Evolutionary conservation across 495 filamentous ascomycete species (phyloP).

Genomic region (Aspergillus avenaceus): DNA sequence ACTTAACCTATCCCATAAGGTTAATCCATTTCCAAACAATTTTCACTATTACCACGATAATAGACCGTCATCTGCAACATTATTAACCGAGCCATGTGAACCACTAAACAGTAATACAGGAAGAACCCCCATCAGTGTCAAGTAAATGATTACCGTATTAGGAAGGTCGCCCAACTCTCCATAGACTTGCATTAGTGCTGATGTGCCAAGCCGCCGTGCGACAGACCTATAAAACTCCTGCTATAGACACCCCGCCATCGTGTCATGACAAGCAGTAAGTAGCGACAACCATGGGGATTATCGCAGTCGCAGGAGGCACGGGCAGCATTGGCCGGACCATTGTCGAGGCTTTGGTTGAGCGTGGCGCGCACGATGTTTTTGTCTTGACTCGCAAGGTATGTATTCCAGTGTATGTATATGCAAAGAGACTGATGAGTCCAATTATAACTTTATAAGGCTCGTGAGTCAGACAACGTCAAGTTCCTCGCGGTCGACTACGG

Average conservation of each 20-base stretch:
- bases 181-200: not conserved
- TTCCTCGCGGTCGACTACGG: conserved; percentile 29
- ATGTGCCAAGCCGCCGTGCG: not conserved
- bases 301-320: conserved; percentile 43
- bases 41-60: too few relatives aligned
- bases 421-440: conserved; percentile 4
- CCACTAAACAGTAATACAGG: too few relatives aligned
- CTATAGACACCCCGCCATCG: too few relatives aligned
- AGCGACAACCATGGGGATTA: conserved; percentile 28
- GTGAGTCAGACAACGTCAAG: not conserved
- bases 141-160: too few relatives aligned
- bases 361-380: conserved; percentile 27
- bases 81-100: too few relatives aligned
- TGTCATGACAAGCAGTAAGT: too few relatives aligned
- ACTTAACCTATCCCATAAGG: too few relatives aligned
- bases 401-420: not conserved
- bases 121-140: too few relatives aligned
- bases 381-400: conserved; percentile 34
- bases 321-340: conserved; percentile 36
- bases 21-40: too few relatives aligned
- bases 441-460: conserved; percentile 1
- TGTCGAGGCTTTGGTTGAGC: conserved; percentile 28
- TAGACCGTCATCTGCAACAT: too few relatives aligned
- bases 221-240: too few relatives aligned
- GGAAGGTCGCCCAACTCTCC: too few relatives aligned